Evolutionary conservation across 192 early-diverging fungal genomes (phyloP).

Genomic region (Diversispora epigaea): DNA sequence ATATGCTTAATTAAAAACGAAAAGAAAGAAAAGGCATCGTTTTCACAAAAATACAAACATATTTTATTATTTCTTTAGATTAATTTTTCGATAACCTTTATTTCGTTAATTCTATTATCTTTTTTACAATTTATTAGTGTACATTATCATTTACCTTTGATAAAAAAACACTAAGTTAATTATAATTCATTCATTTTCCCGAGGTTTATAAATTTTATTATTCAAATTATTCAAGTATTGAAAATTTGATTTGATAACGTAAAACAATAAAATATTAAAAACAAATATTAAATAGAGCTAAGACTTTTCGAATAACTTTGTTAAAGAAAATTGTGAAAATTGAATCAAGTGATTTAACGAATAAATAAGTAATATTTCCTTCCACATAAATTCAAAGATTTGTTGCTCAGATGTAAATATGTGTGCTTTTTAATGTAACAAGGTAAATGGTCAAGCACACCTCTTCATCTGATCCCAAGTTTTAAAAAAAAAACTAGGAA

Average conservation of each 20-base stretch:
- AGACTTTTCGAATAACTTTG: background rate
- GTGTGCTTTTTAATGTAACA: conserved; percentile 18
- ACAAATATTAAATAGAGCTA: background rate
- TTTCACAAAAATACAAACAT: background rate
- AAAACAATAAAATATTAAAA: no score
- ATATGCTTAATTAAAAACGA: conserved; percentile 7
- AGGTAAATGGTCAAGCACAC: conserved; percentile 14
- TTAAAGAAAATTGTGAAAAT: background rate
- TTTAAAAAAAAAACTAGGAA: conserved; percentile 13
- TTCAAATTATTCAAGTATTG: no score
- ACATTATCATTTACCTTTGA: no score
- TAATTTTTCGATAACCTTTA: background rate
- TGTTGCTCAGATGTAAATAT: conserved; percentile 21
- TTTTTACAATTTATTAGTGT: no score
- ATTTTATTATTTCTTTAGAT: background rate
- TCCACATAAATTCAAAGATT: conserved; percentile 3
- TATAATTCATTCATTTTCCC: no score
- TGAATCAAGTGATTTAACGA: background rate
- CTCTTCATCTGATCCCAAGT: conserved; percentile 21
- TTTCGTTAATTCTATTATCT: no score
- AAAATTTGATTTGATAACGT: no score
- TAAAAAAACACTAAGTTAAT: no score
- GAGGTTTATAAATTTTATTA: no score
- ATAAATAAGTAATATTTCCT: background rate
- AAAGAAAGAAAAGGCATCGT: background rate